These are phyloP conservation scores for Aspergillus taichungensis DNA, from an alignment of 495 filamentous ascomycete genomes.

Conservation along the genomic window DNA sequence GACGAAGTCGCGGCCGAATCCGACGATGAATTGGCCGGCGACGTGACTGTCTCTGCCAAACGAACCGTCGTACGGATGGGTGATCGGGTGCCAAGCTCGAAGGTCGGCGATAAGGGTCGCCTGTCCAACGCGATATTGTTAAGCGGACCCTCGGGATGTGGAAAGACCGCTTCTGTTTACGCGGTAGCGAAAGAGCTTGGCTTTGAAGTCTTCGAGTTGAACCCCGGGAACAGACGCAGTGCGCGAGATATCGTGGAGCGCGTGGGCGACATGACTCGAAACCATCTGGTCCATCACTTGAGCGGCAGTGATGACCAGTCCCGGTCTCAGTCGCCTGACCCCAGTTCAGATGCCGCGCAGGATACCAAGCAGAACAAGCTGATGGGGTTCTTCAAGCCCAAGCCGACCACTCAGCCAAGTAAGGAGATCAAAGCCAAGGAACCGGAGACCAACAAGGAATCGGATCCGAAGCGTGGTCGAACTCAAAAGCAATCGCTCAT, in stretches of 20 bases:
- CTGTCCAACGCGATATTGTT: slow-evolving; percentile 61
- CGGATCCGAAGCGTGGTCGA: slow-evolving; percentile 34
- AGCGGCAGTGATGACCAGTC: slow-evolving; percentile 19
- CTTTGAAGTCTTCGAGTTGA: slow-evolving; percentile 94
- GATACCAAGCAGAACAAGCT: slow-evolving; percentile 70
- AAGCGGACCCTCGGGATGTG: slow-evolving; percentile 83
- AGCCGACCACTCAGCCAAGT: slow-evolving; percentile 21
- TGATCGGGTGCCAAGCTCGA: slow-evolving; percentile 30
- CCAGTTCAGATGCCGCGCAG: slow-evolving; percentile 14
- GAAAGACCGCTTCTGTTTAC: slow-evolving; percentile 88
- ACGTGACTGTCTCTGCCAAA: slow-evolving; percentile 31
- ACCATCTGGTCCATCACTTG: slow-evolving; percentile 71
- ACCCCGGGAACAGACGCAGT: slow-evolving; percentile 68
- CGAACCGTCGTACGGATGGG: slow-evolving; percentile 59
- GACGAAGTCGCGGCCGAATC: slow-evolving; percentile 60
- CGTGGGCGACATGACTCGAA: slow-evolving; percentile 93
- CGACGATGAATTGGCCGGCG: slow-evolving; percentile 45
- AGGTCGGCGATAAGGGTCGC: slow-evolving; percentile 32
- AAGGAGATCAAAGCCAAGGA: slow-evolving; percentile 14
- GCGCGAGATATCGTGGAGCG: slow-evolving; percentile 86
- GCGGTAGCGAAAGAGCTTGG: slow-evolving; percentile 93
- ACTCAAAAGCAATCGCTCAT: slow-evolving; percentile 90
- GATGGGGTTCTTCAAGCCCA: slow-evolving; percentile 66
- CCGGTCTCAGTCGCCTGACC: slow-evolving; percentile 5
- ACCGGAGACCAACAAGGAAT: slow-evolving; percentile 10